Evolutionary conservation across 2,329 filamentous ascomycete species (phyloP), one percentile per base, ranked within the genome.

Genomic region (Colletotrichum trifolii): DNA sequence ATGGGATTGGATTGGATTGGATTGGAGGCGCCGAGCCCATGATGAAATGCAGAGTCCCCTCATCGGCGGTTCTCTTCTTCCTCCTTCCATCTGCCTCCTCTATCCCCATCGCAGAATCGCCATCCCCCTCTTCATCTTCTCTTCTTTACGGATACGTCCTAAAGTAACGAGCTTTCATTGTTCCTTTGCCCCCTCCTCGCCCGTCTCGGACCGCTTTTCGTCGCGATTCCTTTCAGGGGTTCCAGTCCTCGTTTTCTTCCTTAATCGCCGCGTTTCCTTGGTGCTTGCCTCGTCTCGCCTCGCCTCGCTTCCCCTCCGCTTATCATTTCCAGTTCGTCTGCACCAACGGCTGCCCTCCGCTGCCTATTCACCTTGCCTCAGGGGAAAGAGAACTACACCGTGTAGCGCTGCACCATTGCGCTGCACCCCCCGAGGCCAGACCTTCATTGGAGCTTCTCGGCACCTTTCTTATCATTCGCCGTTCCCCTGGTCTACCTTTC

Each of bases 41-140:
- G 68, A 65, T 65, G 58, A 62, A 69, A 25, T 25, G 25, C 25
- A 25, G 25, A 54, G 60, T 68, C 65, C 60, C 60, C 55, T 68
- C 59, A 69, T 57, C 66, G 60, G 59, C 54, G 48, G 58, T 66
- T 47, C 66, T 67, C 60, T 67, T 72, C 73, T 72, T 72, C 70
- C 64, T 69, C 62, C 54, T 69, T 67, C 64, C 65, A 66, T 49
- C 55, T 58, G 67, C 67, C 58, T 55, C 68, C 60, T 61, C 62
- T 67, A 55, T 65, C 68, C 63, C 54, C 68, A 60, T 65, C 60
- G 43, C 58, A 61, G 54, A 61, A 63, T 46, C 39, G 57, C 56
- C 55, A 25, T 64, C 56, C 46, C 54, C 47, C 66, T 55, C 60
- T 48, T 53, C 47, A 62, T 57, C 54, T 53, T 43, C n/a, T 50